Conservation (phyloP, 2,329 filamentous ascomycete species). For the Geosmithia morbida region DNA sequence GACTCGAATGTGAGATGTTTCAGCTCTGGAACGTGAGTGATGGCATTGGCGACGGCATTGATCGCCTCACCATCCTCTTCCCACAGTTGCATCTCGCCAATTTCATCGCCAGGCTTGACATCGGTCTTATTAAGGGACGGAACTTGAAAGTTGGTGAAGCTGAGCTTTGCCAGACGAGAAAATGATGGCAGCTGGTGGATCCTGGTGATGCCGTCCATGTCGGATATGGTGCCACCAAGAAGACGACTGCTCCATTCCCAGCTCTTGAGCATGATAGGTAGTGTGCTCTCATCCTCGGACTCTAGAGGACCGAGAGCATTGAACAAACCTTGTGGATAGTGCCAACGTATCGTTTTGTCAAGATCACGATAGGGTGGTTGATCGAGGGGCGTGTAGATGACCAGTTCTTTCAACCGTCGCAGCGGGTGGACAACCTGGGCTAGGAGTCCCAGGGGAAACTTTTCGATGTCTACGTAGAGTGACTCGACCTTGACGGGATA, state of each 20-base stretch:
- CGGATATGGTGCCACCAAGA: conserved; percentile 26
- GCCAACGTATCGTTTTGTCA: conserved; percentile 47
- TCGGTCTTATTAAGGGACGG: conserved; percentile 28
- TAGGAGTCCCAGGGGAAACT: conserved; percentile 26
- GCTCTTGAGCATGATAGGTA: conserved; percentile 25
- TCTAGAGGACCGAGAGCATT: conserved; percentile 39
- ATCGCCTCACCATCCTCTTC: conserved; percentile 27
- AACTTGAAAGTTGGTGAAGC: conserved; percentile 49
- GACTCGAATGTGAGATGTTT: conserved; percentile 59
- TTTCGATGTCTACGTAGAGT: conserved; percentile 57
- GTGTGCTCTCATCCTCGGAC: conserved; percentile 6
- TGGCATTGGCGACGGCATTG: conserved; percentile 16
- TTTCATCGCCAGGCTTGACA: conserved; percentile 15
- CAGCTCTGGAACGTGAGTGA: conserved; percentile 41
- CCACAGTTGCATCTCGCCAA: conserved; percentile 14
- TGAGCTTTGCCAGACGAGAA: conserved; percentile 35
- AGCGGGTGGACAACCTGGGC: conserved; percentile 47
- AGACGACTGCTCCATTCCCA: conserved; percentile 50
- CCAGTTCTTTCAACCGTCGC: conserved; percentile 52
- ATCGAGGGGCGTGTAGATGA: conserved; percentile 59
- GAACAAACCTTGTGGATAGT: conserved; percentile 54
- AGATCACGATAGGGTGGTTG: conserved; percentile 49
- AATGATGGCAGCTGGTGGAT: conserved; percentile 46
- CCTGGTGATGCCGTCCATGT: conserved; percentile 30
- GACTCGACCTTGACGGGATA: conserved; percentile 59